These are phyloP conservation scores for Colletotrichum abscissum DNA, from an alignment of 2,329 filamentous ascomycete species.

Conservation along the genomic window DNA sequence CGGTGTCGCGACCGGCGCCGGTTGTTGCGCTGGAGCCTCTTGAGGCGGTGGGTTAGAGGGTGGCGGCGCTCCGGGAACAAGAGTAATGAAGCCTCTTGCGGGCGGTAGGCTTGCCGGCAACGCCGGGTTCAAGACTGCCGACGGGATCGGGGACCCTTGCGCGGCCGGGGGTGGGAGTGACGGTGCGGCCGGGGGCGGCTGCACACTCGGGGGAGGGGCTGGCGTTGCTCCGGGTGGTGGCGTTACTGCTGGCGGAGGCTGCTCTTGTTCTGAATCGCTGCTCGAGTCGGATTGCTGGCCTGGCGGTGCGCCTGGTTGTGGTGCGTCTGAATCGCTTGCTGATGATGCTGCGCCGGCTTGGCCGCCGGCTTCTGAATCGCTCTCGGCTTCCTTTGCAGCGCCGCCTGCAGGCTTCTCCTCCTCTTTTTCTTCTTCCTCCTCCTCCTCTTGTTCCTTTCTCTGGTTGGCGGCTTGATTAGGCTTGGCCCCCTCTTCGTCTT, in stretches of 20 bases:
- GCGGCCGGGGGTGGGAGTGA: not conserved
- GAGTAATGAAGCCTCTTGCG: constrained; percentile 22
- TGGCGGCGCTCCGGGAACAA: constrained; percentile 22
- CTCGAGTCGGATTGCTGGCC: constrained; percentile 4
- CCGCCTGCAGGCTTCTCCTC: not conserved
- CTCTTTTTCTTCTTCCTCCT: not conserved
- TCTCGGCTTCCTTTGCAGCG: not conserved
- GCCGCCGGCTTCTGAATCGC: not conserved
- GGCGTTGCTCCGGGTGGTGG: constrained; percentile 7
- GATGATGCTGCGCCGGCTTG: not conserved
- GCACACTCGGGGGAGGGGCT: not conserved
- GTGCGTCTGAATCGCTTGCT: constrained; percentile 1
- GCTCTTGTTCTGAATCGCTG: constrained; percentile 25
- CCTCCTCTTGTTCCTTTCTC: not conserved
- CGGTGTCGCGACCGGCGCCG: not conserved
- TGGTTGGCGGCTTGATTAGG: not conserved
- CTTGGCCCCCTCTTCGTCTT: constrained; percentile 6
- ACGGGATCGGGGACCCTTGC: not conserved
- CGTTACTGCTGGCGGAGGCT: not conserved
- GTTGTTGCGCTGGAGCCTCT: not conserved
- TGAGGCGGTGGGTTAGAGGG: constrained; percentile 3
- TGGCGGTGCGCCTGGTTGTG: not conserved
- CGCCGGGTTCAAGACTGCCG: constrained; percentile 1
- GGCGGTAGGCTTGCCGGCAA: not conserved
- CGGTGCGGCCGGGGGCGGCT: not conserved